These are phyloP conservation scores for Metarhizium album DNA, from an alignment of 2,329 filamentous ascomycete genomes.

Conservation along the genomic window DNA sequence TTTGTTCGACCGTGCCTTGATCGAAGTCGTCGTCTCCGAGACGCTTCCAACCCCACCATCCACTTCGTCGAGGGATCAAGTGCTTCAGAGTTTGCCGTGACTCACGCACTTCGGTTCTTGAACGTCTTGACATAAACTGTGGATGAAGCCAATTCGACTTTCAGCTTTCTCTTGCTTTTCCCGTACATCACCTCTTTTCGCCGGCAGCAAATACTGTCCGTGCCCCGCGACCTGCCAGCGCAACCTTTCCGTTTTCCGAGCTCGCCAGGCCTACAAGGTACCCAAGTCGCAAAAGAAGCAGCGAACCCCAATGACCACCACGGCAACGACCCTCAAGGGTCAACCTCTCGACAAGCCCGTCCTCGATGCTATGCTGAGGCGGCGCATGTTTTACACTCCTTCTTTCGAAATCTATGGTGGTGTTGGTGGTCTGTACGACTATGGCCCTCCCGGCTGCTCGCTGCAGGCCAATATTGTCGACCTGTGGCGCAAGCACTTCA, in stretches of 20 bases:
- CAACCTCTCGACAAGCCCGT: constrained; percentile 75
- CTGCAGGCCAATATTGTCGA: constrained; percentile 84
- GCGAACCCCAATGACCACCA: constrained; percentile 31
- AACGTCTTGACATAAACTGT: constrained; percentile 9
- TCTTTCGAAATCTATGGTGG: constrained; percentile 94
- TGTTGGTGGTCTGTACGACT: constrained; percentile 83
- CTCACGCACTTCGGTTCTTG: constrained; percentile 15
- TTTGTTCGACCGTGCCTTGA: neutral
- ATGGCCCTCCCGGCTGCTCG: constrained; percentile 78
- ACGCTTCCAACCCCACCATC: constrained; percentile 12
- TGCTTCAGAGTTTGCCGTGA: constrained; percentile 16
- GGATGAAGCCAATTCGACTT: constrained; percentile 18
- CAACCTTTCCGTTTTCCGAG: constrained; percentile 19
- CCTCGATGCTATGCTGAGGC: constrained; percentile 77
- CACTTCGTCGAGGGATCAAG: constrained; percentile 8
- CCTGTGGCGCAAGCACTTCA: constrained; percentile 85
- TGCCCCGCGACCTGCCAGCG: constrained; percentile 13
- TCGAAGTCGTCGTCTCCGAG: constrained; percentile 4
- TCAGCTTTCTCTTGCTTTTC: constrained; percentile 7
- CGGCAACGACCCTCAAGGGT: constrained; percentile 71
- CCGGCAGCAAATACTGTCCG: constrained; percentile 9
- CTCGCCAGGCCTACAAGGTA: constrained; percentile 19
- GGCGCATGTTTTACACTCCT: constrained; percentile 88
- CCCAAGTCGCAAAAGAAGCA: constrained; percentile 16
- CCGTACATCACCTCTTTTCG: constrained; percentile 4